These are phyloP conservation scores for Brachypodium distachyon DNA, from an alignment of 202 grass and related monocot genomes.

Conservation along the genomic window DNA sequence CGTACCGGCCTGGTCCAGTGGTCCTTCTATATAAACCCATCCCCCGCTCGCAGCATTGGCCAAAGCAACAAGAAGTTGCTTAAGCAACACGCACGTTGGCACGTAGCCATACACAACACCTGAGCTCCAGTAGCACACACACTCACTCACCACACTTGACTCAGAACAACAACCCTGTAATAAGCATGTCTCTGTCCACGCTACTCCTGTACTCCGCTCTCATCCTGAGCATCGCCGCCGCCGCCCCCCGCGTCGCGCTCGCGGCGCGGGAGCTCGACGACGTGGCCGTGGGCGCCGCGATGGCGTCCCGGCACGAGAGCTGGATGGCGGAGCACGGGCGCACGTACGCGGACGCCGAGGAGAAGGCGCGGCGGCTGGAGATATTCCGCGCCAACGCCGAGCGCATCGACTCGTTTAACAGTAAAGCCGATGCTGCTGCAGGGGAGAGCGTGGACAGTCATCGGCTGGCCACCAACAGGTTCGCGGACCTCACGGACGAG, in stretches of 20 bases:
- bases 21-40: slow-evolving; percentile 33
- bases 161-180: no score
- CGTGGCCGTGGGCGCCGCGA: neutral
- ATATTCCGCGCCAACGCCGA: slow-evolving; percentile 35
- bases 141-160: no score
- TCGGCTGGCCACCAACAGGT: slow-evolving; percentile 38
- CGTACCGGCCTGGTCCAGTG: neutral
- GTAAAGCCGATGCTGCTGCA: no score
- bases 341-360: slow-evolving; percentile 36
- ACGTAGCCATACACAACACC: neutral
- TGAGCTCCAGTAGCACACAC: neutral
- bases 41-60: neutral
- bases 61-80: neutral
- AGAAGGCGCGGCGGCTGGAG: slow-evolving; percentile 40
- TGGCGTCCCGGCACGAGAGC: slow-evolving; percentile 47
- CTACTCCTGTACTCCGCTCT: slow-evolving; percentile 9
- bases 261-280: slow-evolving; percentile 10
- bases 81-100: neutral
- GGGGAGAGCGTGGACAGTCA: slow-evolving; percentile 19
- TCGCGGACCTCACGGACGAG: slow-evolving; percentile 62
- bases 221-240: neutral
- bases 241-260: neutral
- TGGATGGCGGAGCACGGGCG: slow-evolving; percentile 61
- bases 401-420: slow-evolving; percentile 43
- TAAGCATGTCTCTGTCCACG: slow-evolving; percentile 5